These are phyloP conservation scores for Neofusicoccum laricinum DNA, from an alignment of 2,329 filamentous ascomycete species.

Conservation along the genomic window DNA sequence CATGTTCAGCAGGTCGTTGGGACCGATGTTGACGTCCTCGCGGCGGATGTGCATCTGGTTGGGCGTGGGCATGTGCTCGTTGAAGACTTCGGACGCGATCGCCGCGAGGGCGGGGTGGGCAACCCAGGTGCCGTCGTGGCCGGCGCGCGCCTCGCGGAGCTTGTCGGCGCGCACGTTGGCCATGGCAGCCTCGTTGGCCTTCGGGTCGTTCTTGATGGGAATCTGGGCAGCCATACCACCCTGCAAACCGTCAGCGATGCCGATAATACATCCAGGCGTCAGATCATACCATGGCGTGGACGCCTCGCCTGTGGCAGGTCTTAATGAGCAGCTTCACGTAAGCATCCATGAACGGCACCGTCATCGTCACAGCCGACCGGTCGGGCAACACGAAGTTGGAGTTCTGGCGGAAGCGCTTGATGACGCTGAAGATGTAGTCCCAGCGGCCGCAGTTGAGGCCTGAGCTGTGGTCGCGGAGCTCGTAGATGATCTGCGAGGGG, in stretches of 20 bases:
- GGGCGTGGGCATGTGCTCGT: constrained; percentile 96
- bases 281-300: constrained; percentile 76
- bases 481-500: constrained; percentile 77
- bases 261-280: neutral
- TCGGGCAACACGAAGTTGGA: constrained; percentile 90
- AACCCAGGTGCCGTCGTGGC: constrained; percentile 97
- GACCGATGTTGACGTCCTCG: constrained; percentile 81
- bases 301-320: constrained; percentile 92
- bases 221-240: constrained; percentile 98
- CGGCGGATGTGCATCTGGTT: constrained; percentile 92
- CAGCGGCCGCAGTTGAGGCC: constrained; percentile 97
- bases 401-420: constrained; percentile 99
- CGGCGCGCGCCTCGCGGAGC: constrained; percentile 89
- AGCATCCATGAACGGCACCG: constrained; percentile 94
- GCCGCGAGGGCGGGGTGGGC: constrained; percentile 87
- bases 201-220: constrained; percentile 91
- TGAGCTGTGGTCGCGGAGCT: constrained; percentile 92
- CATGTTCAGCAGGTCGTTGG: constrained; percentile 95
- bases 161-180: constrained; percentile 90
- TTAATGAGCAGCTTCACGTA: constrained; percentile 97
- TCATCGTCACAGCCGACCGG: constrained; percentile 91
- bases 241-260: constrained; percentile 34
- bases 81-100: constrained; percentile 91
- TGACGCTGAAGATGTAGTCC: constrained; percentile 99
- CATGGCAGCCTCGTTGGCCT: constrained; percentile 92